phyloP scores from a whole-genome alignment of 805 yeast genomes.

The Peterozyma toletana region DNA sequence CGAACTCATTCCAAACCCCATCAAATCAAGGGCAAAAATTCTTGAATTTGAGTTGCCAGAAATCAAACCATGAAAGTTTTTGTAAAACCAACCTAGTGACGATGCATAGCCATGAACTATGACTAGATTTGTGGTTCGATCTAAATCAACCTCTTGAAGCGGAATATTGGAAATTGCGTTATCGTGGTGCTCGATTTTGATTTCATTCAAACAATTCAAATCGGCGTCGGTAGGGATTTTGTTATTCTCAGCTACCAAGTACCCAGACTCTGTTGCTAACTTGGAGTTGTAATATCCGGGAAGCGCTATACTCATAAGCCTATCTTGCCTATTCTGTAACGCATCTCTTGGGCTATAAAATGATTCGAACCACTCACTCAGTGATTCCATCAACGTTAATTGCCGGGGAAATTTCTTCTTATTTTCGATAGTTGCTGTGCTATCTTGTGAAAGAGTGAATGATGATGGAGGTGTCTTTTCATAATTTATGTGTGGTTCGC shows the following conservation, averaged over 20 bases:
- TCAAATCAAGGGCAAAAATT: constrained; percentile 37
- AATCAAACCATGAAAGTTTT: constrained; percentile 39
- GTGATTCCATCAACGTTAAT: too few relatives aligned
- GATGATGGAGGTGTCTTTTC: too few relatives aligned
- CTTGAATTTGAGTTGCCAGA: constrained; percentile 16
- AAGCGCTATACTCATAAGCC: constrained; percentile 1
- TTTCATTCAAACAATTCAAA: constrained; percentile 17
- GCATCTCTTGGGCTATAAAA: too few relatives aligned
- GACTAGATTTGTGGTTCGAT: constrained; percentile 28
- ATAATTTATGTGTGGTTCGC: too few relatives aligned
- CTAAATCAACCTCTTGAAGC: background rate
- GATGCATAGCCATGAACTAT: constrained; percentile 56
- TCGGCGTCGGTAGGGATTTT: constrained; percentile 10
- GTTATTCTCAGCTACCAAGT: constrained; percentile 4
- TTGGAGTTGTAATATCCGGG: constrained; percentile 4
- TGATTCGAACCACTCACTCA: too few relatives aligned
- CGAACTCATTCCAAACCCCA: constrained; percentile 50
- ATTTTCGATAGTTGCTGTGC: too few relatives aligned
- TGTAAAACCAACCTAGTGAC: constrained; percentile 46
- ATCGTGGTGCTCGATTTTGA: constrained; percentile 14
- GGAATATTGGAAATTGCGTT: background rate
- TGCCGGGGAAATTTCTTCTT: too few relatives aligned
- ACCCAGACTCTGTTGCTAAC: background rate
- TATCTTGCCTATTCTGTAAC: constrained; percentile 2
- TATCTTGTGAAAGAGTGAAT: too few relatives aligned